Percentiles rank a stretch among this genome's conserved stretches.
These are phyloP conservation scores for Penicillium psychrosexuale DNA, from an alignment of 2,329 filamentous ascomycete species.

Conservation along the genomic window DNA sequence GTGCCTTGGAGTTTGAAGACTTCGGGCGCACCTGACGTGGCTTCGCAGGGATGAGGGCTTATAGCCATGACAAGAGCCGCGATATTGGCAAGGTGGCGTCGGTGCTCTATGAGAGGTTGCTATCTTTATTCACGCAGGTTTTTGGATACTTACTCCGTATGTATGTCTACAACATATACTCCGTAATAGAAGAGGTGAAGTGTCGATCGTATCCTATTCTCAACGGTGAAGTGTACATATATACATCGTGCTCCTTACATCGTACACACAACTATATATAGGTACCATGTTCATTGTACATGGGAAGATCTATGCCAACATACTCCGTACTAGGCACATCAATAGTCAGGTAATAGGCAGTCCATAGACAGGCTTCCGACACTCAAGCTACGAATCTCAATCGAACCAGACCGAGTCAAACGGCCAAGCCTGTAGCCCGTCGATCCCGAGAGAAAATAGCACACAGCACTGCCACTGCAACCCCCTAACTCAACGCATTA, in stretches of 20 bases:
- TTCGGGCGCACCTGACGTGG: not conserved
- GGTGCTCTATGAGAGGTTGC: not conserved
- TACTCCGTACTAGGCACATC: not conserved
- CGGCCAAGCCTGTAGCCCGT: constrained; percentile 2
- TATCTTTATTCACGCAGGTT: not conserved
- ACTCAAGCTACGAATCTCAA: constrained; percentile 1
- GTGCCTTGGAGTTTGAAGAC: not conserved
- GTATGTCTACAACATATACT: no score
- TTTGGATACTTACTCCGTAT: not conserved
- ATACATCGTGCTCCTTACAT: not conserved
- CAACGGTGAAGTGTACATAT: not conserved
- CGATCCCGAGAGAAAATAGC: constrained; percentile 5
- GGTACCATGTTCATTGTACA: not conserved
- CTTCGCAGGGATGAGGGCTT: not conserved
- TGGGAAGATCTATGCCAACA: not conserved
- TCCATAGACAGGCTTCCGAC: not conserved
- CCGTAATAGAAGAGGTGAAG: not conserved
- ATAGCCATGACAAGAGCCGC: not conserved
- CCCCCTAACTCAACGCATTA: constrained; percentile 6
- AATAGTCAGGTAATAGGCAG: not conserved
- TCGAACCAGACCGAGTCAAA: constrained; percentile 10
- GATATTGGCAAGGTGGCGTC: not conserved
- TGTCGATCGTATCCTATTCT: not conserved
- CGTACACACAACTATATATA: not conserved
- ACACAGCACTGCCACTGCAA: constrained; percentile 6